These are phyloP conservation scores for Cryphonectria radicalis DNA, from an alignment of 2,329 filamentous ascomycete genomes.

Conservation along the genomic window DNA sequence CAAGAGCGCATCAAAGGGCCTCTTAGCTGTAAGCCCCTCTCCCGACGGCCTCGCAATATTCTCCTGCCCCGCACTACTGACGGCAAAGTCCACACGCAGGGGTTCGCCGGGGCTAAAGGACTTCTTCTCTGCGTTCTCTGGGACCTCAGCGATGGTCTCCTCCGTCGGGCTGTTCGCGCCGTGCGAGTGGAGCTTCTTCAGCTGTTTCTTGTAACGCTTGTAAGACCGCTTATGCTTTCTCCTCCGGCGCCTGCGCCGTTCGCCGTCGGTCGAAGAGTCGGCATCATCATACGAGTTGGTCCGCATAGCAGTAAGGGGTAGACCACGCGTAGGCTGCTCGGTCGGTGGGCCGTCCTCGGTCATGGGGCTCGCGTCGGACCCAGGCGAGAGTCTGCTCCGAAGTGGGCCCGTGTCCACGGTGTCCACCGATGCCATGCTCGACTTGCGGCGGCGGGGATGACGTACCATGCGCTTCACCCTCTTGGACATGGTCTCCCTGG, in stretches of 20 bases:
- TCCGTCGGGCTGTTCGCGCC: constrained; percentile 36
- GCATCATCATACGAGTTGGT: constrained; percentile 41
- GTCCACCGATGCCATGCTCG: constrained; percentile 72
- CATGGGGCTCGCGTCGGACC: constrained; percentile 40
- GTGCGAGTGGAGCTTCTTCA: constrained; percentile 49
- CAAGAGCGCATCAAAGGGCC: constrained; percentile 60
- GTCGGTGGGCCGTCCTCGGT: constrained; percentile 46
- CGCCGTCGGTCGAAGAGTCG: constrained; percentile 53
- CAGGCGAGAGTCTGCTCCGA: constrained; percentile 49
- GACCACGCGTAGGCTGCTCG: constrained; percentile 41
- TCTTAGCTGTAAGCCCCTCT: constrained; percentile 36
- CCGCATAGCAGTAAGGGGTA: constrained; percentile 37
- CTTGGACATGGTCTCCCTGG: constrained; percentile 68
- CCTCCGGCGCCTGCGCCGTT: constrained; percentile 40
- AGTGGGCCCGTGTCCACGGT: constrained; percentile 42
- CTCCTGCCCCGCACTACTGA: constrained; percentile 32
- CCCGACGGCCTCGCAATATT: constrained; percentile 14
- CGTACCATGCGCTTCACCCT: constrained; percentile 77
- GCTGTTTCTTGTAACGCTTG: constrained; percentile 48
- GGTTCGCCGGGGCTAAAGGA: constrained; percentile 45
- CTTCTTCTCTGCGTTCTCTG: constrained; percentile 31
- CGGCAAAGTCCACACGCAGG: constrained; percentile 63
- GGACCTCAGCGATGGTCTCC: constrained; percentile 41
- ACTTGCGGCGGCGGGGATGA: constrained; percentile 74
- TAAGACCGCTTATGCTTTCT: constrained; percentile 44